Percentiles rank a stretch among this genome's conserved stretches.
phyloP scores from a whole-genome alignment of 306 rosid genomes.

The Morella rubra region DNA sequence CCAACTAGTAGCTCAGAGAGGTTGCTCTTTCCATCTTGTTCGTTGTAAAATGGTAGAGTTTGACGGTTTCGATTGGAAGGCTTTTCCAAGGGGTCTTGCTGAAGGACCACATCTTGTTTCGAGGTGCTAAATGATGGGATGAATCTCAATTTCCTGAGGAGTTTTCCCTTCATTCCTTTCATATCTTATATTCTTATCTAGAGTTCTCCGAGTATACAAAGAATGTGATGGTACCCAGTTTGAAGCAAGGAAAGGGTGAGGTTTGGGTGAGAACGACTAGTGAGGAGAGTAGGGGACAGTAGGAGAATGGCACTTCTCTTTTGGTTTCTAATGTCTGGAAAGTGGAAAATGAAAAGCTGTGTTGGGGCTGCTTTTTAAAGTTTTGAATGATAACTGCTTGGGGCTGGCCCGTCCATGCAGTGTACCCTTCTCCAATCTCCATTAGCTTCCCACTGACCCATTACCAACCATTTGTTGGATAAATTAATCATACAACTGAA shows the following conservation, averaged over 20 bases:
- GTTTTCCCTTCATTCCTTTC: constrained; percentile 56
- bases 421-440: constrained; percentile 27
- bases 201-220: constrained; percentile 24
- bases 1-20: constrained; percentile 29
- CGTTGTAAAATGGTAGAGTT: constrained; percentile 34
- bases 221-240: constrained; percentile 40
- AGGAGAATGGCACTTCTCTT: constrained; percentile 30
- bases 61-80: constrained; percentile 36
- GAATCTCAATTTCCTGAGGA: constrained; percentile 61
- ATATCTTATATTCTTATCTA: constrained; percentile 22
- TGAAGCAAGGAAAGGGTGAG: constrained; percentile 32
- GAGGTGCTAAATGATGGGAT: constrained; percentile 48
- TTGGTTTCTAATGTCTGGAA: constrained; percentile 41
- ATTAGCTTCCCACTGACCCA: constrained; percentile 45
- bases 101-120: constrained; percentile 61
- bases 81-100: constrained; percentile 45
- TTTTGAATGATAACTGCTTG: constrained; percentile 41
- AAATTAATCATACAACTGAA: constrained; percentile 31
- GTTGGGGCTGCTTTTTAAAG: constrained; percentile 42
- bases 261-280: constrained; percentile 37
- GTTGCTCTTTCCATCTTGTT: constrained; percentile 40
- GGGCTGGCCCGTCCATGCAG: constrained; percentile 40
- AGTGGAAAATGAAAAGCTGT: constrained; percentile 47
- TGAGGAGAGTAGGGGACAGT: constrained; percentile 32
- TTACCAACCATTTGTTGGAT: constrained; percentile 64